Conservation (phyloP, 805 yeast species). For the Yamadazyma tumulicola region DNA sequence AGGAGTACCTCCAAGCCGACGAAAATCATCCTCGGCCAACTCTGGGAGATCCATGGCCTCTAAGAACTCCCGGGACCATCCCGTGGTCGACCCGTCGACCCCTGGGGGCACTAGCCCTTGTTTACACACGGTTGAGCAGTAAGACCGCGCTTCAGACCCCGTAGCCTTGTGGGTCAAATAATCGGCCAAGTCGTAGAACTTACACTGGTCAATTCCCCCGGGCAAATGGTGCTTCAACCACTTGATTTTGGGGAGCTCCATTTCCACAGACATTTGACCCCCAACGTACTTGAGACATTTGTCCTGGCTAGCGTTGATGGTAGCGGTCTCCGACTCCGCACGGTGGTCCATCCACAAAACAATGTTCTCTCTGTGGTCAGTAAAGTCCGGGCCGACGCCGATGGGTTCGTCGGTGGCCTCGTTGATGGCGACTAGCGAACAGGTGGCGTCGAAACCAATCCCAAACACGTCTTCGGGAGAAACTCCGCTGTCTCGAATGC, state of each 20-base stretch:
- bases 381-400: slow-evolving; percentile 90
- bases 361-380: slow-evolving; percentile 70
- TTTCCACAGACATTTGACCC: slow-evolving; percentile 95
- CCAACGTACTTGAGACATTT: slow-evolving; percentile 88
- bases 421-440: slow-evolving; percentile 82
- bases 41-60: slow-evolving; percentile 68
- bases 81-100: slow-evolving; percentile 78
- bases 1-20: slow-evolving; percentile 79
- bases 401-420: slow-evolving; percentile 65
- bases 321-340: slow-evolving; percentile 75
- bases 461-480: slow-evolving; percentile 71
- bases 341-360: slow-evolving; percentile 99
- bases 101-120: slow-evolving; percentile 94
- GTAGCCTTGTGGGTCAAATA: slow-evolving; percentile 90
- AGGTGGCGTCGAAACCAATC: slow-evolving; percentile 95
- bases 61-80: slow-evolving; percentile 87
- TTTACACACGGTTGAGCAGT: slow-evolving; percentile 89
- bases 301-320: slow-evolving; percentile 77
- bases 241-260: slow-evolving; percentile 96
- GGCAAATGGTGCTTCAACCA: slow-evolving; percentile 92
- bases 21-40: slow-evolving; percentile 70
- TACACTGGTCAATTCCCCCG: slow-evolving; percentile 52
- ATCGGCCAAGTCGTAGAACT: slow-evolving; percentile 92
- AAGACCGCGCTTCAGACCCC: slow-evolving; percentile 80
- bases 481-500: slow-evolving; percentile 70